Evolutionary conservation across 1,284 basidiomycete genomes (phyloP), one percentile per base, ranked within the genome.

Genomic region (Malassezia arunalokei): DNA sequence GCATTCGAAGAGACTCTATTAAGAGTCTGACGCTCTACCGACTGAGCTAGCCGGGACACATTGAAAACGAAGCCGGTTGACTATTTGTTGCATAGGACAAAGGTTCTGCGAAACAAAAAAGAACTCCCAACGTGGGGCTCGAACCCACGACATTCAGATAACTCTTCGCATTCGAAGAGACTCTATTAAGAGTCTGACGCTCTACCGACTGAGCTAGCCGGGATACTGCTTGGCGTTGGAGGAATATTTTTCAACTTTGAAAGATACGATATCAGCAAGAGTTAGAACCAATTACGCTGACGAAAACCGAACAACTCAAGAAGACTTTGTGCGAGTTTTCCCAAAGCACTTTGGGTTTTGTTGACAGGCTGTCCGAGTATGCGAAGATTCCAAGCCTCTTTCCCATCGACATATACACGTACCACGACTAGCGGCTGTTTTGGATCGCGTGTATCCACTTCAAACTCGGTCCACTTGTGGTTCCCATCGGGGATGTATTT

Each of bases 381-480:
- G 12, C 65, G 63, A 15, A 73, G 64, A 79, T 77, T 76, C 76
- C 83, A 86, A 7, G 77, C 78, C 20, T 77, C 69, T 49, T 78
- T 76, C 9, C 85, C 85, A 60, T 86, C 81, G 52, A 86, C 79
- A 60, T 81, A 75, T 3, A 83, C 64, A 11, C 53, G 49, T 4
- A 64, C 57, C 6, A 51, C 48, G 12, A 85, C 74, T 3, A 75
- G 76, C 0, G 85, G 85, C 37, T 76, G 75, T 35, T 77, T 71
- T 3, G 75, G 66, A 57, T 83, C 76, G 39, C 79, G 77, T 0
- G 84, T 85, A 67, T 88, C 83, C 28, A 88, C 78, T 68, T 85
- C 83, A 46, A 88, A 78, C 0, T 82, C 76, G 6, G 83, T 81
- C 66, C 75, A 76, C 60, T 77, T 77, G 57, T 68, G 52, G 57